phyloP scores from a whole-genome alignment of 2,329 filamentous ascomycete species.

The Rutstroemia sp. region DNA sequence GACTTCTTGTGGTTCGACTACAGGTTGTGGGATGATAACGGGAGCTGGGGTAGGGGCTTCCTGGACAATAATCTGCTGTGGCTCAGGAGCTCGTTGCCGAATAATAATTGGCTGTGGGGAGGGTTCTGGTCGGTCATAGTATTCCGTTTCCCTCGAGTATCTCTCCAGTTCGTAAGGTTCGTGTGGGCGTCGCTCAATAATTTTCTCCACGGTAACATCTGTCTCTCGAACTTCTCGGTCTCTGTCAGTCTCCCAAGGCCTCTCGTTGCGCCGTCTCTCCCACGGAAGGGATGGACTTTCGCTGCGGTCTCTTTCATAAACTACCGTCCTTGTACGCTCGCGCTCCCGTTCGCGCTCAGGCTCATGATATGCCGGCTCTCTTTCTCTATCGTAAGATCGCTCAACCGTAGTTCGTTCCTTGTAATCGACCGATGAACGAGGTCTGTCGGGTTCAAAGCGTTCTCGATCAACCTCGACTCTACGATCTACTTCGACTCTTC shows the following conservation, averaged over 20 bases:
- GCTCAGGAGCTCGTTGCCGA: slow-evolving; percentile 46
- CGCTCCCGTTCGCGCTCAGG: slow-evolving; percentile 32
- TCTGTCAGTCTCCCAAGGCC: slow-evolving; percentile 24
- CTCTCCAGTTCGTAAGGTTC: slow-evolving; percentile 43
- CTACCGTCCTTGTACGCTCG: slow-evolving; percentile 29
- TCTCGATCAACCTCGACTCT: slow-evolving; percentile 21
- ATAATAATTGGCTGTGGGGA: slow-evolving; percentile 47
- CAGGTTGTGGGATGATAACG: slow-evolving; percentile 33
- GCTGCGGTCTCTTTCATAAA: slow-evolving; percentile 32
- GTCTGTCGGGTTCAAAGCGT: slow-evolving; percentile 20
- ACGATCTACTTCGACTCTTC: slow-evolving; percentile 23
- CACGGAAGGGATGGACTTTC: slow-evolving; percentile 19
- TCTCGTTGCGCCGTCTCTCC: slow-evolving; percentile 24
- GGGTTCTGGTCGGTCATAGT: slow-evolving; percentile 46
- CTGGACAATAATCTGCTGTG: slow-evolving; percentile 53
- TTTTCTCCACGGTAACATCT: slow-evolving; percentile 17
- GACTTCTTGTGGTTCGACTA: slow-evolving; percentile 18
- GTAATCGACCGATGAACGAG: slow-evolving; percentile 20
- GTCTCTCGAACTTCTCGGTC: slow-evolving; percentile 20
- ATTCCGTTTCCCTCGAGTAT: slow-evolving; percentile 56
- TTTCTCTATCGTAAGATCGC: slow-evolving; percentile 12
- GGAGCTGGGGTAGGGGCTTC: slow-evolving; percentile 47
- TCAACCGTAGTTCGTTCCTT: slow-evolving; percentile 11
- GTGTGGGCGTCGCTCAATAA: slow-evolving; percentile 21
- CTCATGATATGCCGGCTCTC: slow-evolving; percentile 16